A percentile compares a stretch with the other conserved stretches of the same genome.
Evolutionary conservation across 306 rosid species (phyloP).

Genomic region (Cucurbita moschata): DNA sequence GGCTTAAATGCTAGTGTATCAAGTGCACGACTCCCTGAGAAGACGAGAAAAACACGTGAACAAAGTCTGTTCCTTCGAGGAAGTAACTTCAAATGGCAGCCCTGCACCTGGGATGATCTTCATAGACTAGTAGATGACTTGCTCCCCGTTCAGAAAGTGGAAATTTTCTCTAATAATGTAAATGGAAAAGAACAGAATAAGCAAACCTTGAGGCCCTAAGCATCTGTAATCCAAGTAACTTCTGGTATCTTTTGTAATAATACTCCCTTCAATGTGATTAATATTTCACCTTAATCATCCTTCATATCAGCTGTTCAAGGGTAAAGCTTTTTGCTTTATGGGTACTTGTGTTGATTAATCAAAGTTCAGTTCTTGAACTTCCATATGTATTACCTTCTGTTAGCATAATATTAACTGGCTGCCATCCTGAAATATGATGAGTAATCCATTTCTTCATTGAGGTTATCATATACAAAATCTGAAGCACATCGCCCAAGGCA

Average conservation of each 20-base stretch:
- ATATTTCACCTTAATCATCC: not conserved
- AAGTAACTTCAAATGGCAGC: not conserved
- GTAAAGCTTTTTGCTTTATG: not conserved
- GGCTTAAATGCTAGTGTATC: too few relatives aligned
- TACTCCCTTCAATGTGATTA: not conserved
- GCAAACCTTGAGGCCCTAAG: not conserved
- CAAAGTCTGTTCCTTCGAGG: not conserved
- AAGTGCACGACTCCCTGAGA: not conserved
- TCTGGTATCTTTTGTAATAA: not conserved
- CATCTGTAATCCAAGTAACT: not conserved
- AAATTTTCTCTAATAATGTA: not conserved
- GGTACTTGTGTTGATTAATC: not conserved
- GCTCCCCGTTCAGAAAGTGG: not conserved
- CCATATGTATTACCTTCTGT: conserved; percentile 22
- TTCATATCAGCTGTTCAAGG: not conserved
- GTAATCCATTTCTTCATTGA: conserved; percentile 52
- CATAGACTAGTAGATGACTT: not conserved
- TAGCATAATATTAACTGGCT: conserved; percentile 40
- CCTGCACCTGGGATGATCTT: not conserved
- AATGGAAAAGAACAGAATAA: not conserved
- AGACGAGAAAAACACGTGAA: not conserved
- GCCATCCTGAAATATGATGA: conserved; percentile 63
- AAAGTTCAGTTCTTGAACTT: not conserved
- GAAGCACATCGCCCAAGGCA: conserved; percentile 52
- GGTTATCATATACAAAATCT: conserved; percentile 47